Conservation (phyloP, 768 basidiomycete species). For the Suillus hirtellus region DNA sequence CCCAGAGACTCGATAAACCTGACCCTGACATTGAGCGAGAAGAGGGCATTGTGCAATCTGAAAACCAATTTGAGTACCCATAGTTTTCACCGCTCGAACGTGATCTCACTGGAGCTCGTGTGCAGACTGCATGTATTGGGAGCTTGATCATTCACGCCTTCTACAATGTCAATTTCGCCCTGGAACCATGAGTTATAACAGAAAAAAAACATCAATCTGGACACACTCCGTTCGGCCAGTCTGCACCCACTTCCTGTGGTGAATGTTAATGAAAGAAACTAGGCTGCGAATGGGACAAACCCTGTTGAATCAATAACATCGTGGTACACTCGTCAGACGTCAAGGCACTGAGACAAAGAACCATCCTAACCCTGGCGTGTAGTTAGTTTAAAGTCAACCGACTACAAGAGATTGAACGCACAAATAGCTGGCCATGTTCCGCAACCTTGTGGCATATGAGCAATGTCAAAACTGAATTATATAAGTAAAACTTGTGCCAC, state of each 20-base stretch:
- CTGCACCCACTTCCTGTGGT: constrained; percentile 27
- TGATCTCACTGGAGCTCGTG: constrained; percentile 16
- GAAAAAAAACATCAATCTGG: neutral
- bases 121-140: constrained; percentile 36
- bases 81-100: neutral
- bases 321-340: constrained; percentile 10
- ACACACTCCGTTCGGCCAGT: constrained; percentile 22
- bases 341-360: neutral
- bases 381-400: constrained; percentile 5
- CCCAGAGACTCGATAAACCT: neutral
- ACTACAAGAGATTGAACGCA: constrained; percentile 17
- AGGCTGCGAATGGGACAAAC: constrained; percentile 15
- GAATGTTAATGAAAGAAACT: neutral
- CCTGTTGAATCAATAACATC: constrained; percentile 18
- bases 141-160: constrained; percentile 32
- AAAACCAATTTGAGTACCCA: neutral
- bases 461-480: constrained; percentile 34
- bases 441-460: constrained; percentile 40
- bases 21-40: constrained; percentile 35
- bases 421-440: constrained; percentile 41
- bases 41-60: constrained; percentile 33
- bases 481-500: neutral
- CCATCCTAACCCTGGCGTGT: constrained; percentile 26
- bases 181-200: constrained; percentile 9
- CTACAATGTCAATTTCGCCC: constrained; percentile 36